These are phyloP conservation scores for Protea cynaroides DNA, from an alignment of 164 flowering plant species.

Conservation along the genomic window DNA sequence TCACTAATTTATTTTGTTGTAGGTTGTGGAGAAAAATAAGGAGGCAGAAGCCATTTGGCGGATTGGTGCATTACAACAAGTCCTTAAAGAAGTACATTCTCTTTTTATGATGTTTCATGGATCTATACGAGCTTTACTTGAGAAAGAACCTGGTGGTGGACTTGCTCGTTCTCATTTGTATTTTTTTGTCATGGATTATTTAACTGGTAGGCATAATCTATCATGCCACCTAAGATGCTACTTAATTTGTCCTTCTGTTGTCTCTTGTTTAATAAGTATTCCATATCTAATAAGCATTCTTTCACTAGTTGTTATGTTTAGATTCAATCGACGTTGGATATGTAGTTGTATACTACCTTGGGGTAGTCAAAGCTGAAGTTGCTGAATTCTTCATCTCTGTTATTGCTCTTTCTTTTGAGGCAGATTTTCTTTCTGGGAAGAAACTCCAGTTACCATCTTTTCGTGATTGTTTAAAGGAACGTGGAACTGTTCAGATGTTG, in stretches of 20 bases:
- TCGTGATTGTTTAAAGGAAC: conserved; percentile 77
- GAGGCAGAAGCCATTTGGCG: conserved; percentile 76
- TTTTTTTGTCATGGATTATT: conserved; percentile 80
- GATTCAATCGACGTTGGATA: conserved; percentile 48
- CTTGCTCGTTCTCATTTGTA: conserved; percentile 61
- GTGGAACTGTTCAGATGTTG: conserved; percentile 91
- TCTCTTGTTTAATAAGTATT: conserved; percentile 31
- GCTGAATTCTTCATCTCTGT: conserved; percentile 29
- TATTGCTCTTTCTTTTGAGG: conserved; percentile 39
- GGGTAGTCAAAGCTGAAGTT: conserved; percentile 20
- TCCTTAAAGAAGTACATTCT: conserved; percentile 90
- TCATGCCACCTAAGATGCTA: conserved; percentile 7
- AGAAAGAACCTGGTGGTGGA: conserved; percentile 80
- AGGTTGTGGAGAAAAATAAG: conserved; percentile 86
- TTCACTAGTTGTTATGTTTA: conserved; percentile 60
- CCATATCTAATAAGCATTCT: conserved; percentile 15
- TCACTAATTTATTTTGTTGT: conserved; percentile 14
- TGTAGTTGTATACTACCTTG: conserved; percentile 22
- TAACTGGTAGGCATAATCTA: conserved; percentile 50
- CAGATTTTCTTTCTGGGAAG: conserved; percentile 87
- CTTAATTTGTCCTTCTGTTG: conserved; percentile 7
- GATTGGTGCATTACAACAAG: conserved; percentile 55
- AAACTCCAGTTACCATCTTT: conserved; percentile 87
- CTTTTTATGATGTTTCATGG: conserved; percentile 94
- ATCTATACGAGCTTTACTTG: conserved; percentile 72